Percentiles rank a stretch among this genome's conserved stretches.
Conservation (phyloP, 2,329 filamentous ascomycete genomes). For the Cladosporium sp. region DNA sequence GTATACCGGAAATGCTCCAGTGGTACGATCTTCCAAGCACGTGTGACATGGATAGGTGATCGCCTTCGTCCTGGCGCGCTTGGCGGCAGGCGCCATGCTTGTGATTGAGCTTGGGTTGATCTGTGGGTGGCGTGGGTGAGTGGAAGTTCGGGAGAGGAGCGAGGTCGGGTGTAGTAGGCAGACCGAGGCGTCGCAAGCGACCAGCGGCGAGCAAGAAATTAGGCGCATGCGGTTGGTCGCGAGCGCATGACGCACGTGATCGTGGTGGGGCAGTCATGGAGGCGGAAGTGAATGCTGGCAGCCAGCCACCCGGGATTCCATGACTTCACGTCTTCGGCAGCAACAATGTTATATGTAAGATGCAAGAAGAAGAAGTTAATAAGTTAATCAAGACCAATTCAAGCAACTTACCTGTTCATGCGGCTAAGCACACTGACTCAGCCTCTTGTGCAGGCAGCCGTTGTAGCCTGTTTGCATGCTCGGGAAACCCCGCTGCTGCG, state of each 20-base stretch:
- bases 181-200: neutral
- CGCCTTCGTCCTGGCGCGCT: constrained; percentile 20
- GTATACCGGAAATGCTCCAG: constrained; percentile 34
- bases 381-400: neutral
- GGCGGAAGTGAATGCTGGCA: constrained; percentile 7
- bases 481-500: neutral
- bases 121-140: neutral
- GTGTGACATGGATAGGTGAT: constrained; percentile 25
- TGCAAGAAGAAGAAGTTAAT: neutral
- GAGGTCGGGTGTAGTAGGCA: neutral
- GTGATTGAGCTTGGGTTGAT: neutral
- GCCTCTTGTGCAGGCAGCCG: constrained; percentile 5
- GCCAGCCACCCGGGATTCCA: neutral
- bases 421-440: neutral
- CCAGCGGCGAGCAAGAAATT: neutral
- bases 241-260: neutral
- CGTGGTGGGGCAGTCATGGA: neutral
- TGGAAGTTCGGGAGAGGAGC: neutral
- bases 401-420: neutral
- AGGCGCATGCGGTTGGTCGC: neutral
- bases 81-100: constrained; percentile 12
- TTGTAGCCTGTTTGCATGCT: constrained; percentile 3
- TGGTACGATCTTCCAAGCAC: constrained; percentile 24
- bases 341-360: neutral
- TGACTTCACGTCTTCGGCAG: neutral